Evolutionary conservation across 108 stramenopile genomes (phyloP).

Genomic region (Skeletonema marinoi): DNA sequence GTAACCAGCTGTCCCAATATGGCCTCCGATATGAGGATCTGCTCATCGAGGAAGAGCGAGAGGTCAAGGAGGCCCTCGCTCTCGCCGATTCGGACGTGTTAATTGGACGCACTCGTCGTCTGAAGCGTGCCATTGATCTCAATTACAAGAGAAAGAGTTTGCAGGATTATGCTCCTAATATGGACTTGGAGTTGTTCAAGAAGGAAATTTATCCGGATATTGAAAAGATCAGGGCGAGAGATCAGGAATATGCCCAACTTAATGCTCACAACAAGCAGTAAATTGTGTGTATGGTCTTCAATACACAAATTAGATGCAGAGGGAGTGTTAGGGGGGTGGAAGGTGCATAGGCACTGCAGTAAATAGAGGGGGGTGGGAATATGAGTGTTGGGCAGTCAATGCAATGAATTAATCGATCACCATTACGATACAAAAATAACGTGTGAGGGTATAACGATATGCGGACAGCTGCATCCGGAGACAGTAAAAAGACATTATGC

Average conservation of each 20-base stretch:
- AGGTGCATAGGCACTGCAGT: too few relatives aligned
- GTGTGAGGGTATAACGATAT: not conserved
- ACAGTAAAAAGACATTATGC: not conserved
- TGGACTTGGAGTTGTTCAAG: slow-evolving; percentile 75
- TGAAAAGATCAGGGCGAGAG: slow-evolving; percentile 77
- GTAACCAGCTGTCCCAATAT: slow-evolving; percentile 68
- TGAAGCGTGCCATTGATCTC: slow-evolving; percentile 89
- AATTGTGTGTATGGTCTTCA: too few relatives aligned
- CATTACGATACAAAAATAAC: not conserved
- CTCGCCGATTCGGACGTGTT: slow-evolving; percentile 82
- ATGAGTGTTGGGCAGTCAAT: too few relatives aligned
- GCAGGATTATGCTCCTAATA: slow-evolving; percentile 78
- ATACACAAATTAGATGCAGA: too few relatives aligned
- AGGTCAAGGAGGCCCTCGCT: slow-evolving; percentile 81
- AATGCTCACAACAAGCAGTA: too few relatives aligned
- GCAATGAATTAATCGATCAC: not conserved
- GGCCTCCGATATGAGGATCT: slow-evolving; percentile 89
- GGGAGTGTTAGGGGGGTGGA: too few relatives aligned
- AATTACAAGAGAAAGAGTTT: slow-evolving; percentile 86
- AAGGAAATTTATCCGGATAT: slow-evolving; percentile 72
- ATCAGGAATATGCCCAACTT: slow-evolving; percentile 75
- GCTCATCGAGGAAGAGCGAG: slow-evolving; percentile 72
- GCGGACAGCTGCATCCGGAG: not conserved
- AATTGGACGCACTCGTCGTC: slow-evolving; percentile 81
- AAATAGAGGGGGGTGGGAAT: too few relatives aligned